Evolutionary conservation across 2,329 filamentous ascomycete species (phyloP).

Genomic region (Penicillium capsulatum): DNA sequence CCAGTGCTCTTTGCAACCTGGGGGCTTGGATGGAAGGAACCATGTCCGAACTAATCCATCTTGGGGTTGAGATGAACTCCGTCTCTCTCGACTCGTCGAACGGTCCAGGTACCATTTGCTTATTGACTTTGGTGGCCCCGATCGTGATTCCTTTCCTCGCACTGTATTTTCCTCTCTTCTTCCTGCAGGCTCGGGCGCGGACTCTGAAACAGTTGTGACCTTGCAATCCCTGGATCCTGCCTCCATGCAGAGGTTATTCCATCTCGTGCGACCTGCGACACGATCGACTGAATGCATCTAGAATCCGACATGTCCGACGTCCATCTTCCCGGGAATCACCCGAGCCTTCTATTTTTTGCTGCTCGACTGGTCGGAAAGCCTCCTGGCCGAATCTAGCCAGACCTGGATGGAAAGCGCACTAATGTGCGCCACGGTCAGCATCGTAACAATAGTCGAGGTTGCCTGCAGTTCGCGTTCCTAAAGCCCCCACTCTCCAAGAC

Average conservation of each 20-base stretch:
- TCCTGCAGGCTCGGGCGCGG: conserved; percentile 1
- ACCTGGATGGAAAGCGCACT: too few relatives aligned
- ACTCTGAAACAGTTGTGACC: neutral
- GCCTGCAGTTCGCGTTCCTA: conserved; percentile 4
- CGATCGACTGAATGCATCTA: too few relatives aligned
- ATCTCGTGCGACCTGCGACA: too few relatives aligned
- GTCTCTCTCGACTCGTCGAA: neutral
- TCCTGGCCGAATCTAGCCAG: too few relatives aligned
- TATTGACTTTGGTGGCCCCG: conserved; percentile 7
- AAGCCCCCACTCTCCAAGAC: conserved; percentile 2
- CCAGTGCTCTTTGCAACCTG: conserved; percentile 3
- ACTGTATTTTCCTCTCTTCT: too few relatives aligned
- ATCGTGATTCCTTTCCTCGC: neutral
- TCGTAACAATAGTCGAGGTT: conserved; percentile 11
- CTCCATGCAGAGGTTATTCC: too few relatives aligned
- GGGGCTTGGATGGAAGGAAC: conserved; percentile 11
- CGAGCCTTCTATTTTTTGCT: too few relatives aligned
- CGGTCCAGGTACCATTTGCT: too few relatives aligned
- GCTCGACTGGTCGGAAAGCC: too few relatives aligned
- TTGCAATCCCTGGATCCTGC: too few relatives aligned
- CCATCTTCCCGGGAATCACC: too few relatives aligned
- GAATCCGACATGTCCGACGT: too few relatives aligned
- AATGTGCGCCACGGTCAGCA: conserved; percentile 12
- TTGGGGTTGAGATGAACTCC: conserved; percentile 4
- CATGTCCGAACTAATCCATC: conserved; percentile 6